Percentiles rank a stretch among this genome's conserved stretches.
Evolutionary conservation across 352 stramenopile species (phyloP).

Genomic region (Phytopythium vexans): DNA sequence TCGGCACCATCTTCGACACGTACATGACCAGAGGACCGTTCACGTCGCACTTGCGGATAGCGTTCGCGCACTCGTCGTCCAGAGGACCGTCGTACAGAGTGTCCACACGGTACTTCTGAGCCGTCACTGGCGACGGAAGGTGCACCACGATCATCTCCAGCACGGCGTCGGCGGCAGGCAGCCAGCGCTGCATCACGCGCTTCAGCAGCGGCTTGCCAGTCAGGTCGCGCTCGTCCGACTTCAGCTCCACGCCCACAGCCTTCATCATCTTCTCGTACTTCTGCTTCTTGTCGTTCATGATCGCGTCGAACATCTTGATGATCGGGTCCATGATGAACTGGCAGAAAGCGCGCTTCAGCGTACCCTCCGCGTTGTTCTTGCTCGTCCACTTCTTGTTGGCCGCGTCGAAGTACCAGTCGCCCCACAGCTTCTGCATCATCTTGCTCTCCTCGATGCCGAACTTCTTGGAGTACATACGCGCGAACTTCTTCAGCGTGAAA

Average conservation of each 20-base stretch:
- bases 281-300: conserved; percentile 99
- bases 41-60: conserved; percentile 98
- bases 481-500: conserved; percentile 99
- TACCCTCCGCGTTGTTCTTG: conserved; percentile 91
- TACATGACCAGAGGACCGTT: conserved; percentile 99
- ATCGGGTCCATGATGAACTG: conserved; percentile 99
- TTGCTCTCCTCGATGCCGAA: conserved; percentile 98
- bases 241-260: conserved; percentile 96
- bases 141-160: conserved; percentile 99
- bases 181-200: conserved; percentile 99
- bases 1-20: conserved; percentile 99
- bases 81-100: conserved; percentile 98
- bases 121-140: conserved; percentile 95
- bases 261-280: conserved; percentile 99
- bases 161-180: conserved; percentile 97
- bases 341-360: conserved; percentile 98
- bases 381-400: conserved; percentile 96
- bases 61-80: conserved; percentile 96
- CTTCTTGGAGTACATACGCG: conserved; percentile 98
- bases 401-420: conserved; percentile 97
- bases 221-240: conserved; percentile 96
- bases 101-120: conserved; percentile 98
- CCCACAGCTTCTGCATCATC: conserved; percentile 99
- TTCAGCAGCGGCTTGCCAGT: conserved; percentile 98
- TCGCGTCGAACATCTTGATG: conserved; percentile 99